A percentile compares a stretch with the other conserved stretches of the same genome.
Conservation (phyloP, 306 rosid genomes). For the Sesbania bispinosa region DNA sequence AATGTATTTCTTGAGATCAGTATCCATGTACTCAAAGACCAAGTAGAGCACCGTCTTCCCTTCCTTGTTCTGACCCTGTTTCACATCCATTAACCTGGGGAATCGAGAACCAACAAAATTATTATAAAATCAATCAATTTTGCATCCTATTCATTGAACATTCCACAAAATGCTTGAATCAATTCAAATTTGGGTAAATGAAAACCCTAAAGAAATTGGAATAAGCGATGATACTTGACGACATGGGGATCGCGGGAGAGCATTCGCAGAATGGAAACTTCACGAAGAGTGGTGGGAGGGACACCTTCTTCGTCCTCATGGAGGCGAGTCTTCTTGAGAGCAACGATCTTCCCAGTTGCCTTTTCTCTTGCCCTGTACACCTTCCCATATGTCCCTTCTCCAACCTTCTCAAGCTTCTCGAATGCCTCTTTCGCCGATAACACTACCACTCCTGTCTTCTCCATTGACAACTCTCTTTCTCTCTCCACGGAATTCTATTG, state of each 20-base stretch:
- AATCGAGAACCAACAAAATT: too few species aligned
- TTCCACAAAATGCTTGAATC: background rate
- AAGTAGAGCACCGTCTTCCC: constrained; percentile 86
- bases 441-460: constrained; percentile 37
- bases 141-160: background rate
- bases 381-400: constrained; percentile 94
- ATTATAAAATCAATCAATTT: background rate
- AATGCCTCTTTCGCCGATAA: constrained; percentile 79
- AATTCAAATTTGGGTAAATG: background rate
- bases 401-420: constrained; percentile 90
- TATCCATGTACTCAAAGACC: constrained; percentile 93
- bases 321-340: constrained; percentile 94
- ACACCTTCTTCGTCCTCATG: constrained; percentile 97
- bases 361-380: constrained; percentile 82
- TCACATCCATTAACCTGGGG: constrained; percentile 78
- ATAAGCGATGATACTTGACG: too few species aligned
- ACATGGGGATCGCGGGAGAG: constrained; percentile 90
- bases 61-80: constrained; percentile 89
- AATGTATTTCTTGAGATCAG: constrained; percentile 83
- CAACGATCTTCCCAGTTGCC: constrained; percentile 85
- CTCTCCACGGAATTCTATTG: background rate
- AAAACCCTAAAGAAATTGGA: too few species aligned
- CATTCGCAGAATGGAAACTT: constrained; percentile 92
- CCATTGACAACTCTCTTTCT: constrained; percentile 14
- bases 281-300: constrained; percentile 97